Conservation (phyloP, 768 basidiomycete species). For the Rhizopogon vesiculosus region DNA sequence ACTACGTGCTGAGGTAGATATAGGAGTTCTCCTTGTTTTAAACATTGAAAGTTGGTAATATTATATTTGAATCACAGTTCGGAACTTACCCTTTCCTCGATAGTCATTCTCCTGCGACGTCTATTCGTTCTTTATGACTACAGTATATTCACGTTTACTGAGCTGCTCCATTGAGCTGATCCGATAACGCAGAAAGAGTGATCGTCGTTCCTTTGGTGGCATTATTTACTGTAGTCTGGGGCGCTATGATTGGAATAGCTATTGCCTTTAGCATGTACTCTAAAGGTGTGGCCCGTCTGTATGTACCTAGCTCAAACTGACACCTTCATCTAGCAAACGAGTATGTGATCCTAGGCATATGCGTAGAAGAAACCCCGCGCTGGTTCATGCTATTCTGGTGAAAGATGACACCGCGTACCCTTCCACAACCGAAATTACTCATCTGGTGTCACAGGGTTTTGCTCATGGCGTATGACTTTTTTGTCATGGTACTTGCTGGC, state of each 20-base stretch:
- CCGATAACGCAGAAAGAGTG: neutral
- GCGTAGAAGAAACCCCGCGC: neutral
- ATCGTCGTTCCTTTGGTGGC: neutral
- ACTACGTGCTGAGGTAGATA: neutral
- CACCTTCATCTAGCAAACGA: neutral
- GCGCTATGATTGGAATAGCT: neutral
- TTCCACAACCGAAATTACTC: neutral
- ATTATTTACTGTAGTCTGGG: neutral
- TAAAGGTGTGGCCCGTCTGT: neutral
- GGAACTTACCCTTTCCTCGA: neutral
- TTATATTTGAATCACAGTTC: neutral
- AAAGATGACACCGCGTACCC: neutral
- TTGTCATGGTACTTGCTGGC: neutral
- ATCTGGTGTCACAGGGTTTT: neutral
- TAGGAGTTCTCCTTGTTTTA: neutral
- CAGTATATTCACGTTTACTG: neutral
- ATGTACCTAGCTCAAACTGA: neutral
- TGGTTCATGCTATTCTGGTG: slow-evolving; percentile 4
- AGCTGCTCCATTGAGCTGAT: neutral
- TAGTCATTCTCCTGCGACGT: slow-evolving; percentile 2
- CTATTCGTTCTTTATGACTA: slow-evolving; percentile 1
- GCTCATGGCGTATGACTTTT: slow-evolving; percentile 2
- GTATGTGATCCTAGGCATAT: neutral
- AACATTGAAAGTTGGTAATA: neutral
- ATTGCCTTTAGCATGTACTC: neutral